Evolutionary conservation across 495 filamentous ascomycete species (phyloP), one percentile per base, ranked within the genome.

Genomic region (Poronia punctata): DNA sequence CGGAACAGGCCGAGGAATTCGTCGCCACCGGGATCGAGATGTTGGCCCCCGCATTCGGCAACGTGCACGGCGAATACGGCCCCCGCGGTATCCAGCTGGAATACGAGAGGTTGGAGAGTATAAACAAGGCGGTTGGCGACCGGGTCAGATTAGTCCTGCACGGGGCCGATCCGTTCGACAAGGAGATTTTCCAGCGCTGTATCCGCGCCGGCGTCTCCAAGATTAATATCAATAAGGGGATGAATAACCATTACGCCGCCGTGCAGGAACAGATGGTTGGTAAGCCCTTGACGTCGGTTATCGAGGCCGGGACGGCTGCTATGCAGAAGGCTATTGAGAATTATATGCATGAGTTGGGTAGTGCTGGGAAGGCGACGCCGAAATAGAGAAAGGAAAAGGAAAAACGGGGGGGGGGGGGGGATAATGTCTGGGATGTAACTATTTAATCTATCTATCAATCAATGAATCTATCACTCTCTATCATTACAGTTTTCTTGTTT

Each of bases 31-130:
- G 86, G 0, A 87, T 89, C 46, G 82, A 88, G 59, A 86, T 83
- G 78, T 59, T 90, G 11, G 86, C 85, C 8, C 86, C 86, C 0
- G 83, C 84, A 7, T 90, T 93, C 60, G 86, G 85, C 3, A 90
- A 90, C 56, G 82, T 93, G 25, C 85, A 90, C 65, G 86, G 86
- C 5, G 78, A 82, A 50, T 93, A 90, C 61, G 85, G 84, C 0
- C 76, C 80, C 0, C 60, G 81, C 8, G 85, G 84, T 0, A 82
- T 86, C 18, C 75, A 75, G 66, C 54, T 87, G 27, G 83, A 88
- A 57, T 88, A 82, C 61, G 79, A 82, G 20, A 66, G 83, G 19
- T 61, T 92, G 35, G 54, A 75, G 47, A 59, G 59, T 8, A 84
- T 92, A 54, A 72, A 78, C 42, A 60, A 75, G 43, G 64, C 65